Percentiles rank a stretch among this genome's conserved stretches.
Conservation (phyloP, 2,329 filamentous ascomycete genomes). For the Epichloe glyceriae region DNA sequence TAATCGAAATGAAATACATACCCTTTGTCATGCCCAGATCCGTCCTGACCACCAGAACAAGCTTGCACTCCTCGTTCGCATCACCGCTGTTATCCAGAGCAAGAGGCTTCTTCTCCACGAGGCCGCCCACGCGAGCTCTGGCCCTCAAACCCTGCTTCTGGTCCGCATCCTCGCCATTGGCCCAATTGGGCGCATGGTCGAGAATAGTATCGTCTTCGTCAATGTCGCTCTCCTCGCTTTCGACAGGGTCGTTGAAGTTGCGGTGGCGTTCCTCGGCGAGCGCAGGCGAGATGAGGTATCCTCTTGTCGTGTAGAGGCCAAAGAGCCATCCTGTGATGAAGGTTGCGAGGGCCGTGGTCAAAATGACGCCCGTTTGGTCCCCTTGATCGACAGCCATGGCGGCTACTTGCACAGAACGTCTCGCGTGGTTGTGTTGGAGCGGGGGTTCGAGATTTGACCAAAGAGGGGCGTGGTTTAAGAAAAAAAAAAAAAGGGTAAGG, state of each 20-base stretch:
- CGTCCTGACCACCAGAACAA: constrained; percentile 82
- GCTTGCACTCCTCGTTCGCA: constrained; percentile 72
- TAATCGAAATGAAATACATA: constrained; percentile 25
- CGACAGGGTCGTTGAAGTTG: constrained; percentile 46
- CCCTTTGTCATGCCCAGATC: constrained; percentile 97
- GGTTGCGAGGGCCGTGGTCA: constrained; percentile 62
- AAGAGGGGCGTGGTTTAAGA: too few relatives aligned
- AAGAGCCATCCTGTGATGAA: constrained; percentile 70
- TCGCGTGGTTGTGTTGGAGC: too few relatives aligned
- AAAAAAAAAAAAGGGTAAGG: too few relatives aligned
- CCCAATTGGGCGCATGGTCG: constrained; percentile 57
- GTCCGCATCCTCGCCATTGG: constrained; percentile 48
- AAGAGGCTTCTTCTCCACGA: constrained; percentile 10
- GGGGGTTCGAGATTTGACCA: too few relatives aligned
- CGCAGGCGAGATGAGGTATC: constrained; percentile 44
- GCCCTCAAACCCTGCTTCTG: constrained; percentile 37
- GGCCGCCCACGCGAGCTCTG: constrained; percentile 15
- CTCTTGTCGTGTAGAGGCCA: constrained; percentile 56
- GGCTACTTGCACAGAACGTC: neutral
- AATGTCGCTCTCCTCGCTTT: constrained; percentile 57
- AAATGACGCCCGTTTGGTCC: constrained; percentile 43
- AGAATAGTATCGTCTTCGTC: constrained; percentile 46
- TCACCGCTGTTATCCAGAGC: constrained; percentile 19
- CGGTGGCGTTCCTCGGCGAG: constrained; percentile 43
- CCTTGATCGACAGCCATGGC: constrained; percentile 7